Evolutionary conservation across 2,329 filamentous ascomycete genomes (phyloP).

Genomic region (Microascus cirrosus): DNA sequence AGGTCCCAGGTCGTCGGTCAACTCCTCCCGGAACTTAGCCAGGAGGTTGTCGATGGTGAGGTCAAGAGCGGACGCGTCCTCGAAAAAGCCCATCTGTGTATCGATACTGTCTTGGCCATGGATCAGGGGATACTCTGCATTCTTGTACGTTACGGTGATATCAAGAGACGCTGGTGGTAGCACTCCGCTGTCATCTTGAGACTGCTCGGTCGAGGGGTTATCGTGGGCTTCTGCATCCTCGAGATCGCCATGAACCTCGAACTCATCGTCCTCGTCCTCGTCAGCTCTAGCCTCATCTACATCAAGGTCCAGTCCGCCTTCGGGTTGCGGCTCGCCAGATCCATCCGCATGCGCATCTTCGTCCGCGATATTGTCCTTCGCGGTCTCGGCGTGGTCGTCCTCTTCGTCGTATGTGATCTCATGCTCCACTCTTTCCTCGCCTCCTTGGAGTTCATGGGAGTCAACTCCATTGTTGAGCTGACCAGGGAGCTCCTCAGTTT

Average conservation of each 20-base stretch:
- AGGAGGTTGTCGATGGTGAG: conserved; percentile 32
- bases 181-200: conserved; percentile 8
- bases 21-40: conserved; percentile 29
- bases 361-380: neutral
- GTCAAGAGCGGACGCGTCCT: conserved; percentile 27
- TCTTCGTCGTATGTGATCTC: conserved; percentile 11
- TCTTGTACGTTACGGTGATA: conserved; percentile 31
- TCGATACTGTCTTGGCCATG: conserved; percentile 12
- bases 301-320: neutral
- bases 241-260: conserved; percentile 4
- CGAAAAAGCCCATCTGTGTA: conserved; percentile 31
- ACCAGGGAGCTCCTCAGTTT: neutral
- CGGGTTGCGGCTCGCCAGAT: neutral
- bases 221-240: conserved; percentile 6
- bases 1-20: conserved; percentile 29
- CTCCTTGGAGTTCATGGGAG: neutral
- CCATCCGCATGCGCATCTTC: conserved; percentile 6
- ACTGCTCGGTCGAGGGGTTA: conserved; percentile 8
- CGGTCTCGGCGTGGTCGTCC: conserved; percentile 1
- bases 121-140: conserved; percentile 30
- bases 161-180: conserved; percentile 12
- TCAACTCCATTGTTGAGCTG: neutral
- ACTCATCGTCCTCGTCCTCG: conserved; percentile 2
- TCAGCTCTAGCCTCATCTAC: neutral
- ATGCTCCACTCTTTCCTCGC: conserved; percentile 6